Conservation (phyloP, 129 eudicot species). For the Pulicaria dysenterica region DNA sequence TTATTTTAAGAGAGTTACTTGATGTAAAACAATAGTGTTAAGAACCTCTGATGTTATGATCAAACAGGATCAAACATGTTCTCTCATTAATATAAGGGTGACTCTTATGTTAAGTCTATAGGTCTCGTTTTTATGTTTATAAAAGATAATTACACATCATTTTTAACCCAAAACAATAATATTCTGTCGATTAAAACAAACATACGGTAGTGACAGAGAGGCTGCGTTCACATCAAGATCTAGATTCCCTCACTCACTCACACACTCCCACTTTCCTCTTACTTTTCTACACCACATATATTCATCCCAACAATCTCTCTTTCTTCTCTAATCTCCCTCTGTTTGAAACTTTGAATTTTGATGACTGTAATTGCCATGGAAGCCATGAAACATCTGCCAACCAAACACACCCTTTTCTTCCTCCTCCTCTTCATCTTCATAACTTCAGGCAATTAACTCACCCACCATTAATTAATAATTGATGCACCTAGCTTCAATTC, state of each 20-base stretch:
- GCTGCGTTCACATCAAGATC: conserved; percentile 31
- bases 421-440: conserved; percentile 27
- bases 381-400: neutral
- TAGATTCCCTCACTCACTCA: conserved; percentile 30
- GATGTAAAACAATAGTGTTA: no score
- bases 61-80: no score
- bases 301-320: conserved; percentile 17
- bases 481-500: neutral
- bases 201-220: conserved; percentile 35
- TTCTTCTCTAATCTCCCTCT: conserved; percentile 14
- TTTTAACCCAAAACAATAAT: no score
- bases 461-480: neutral
- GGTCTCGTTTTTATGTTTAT: no score
- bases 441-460: conserved; percentile 19
- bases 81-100: no score
- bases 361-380: conserved; percentile 19
- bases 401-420: conserved; percentile 20
- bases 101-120: no score
- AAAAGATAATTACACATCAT: no score
- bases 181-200: neutral
- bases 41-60: no score
- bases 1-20: no score
- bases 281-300: conserved; percentile 35
- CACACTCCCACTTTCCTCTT: conserved; percentile 25
- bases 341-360: neutral